These are phyloP conservation scores for Cordyceps pruinosa DNA, from an alignment of 2,329 filamentous ascomycete species.

Conservation along the genomic window DNA sequence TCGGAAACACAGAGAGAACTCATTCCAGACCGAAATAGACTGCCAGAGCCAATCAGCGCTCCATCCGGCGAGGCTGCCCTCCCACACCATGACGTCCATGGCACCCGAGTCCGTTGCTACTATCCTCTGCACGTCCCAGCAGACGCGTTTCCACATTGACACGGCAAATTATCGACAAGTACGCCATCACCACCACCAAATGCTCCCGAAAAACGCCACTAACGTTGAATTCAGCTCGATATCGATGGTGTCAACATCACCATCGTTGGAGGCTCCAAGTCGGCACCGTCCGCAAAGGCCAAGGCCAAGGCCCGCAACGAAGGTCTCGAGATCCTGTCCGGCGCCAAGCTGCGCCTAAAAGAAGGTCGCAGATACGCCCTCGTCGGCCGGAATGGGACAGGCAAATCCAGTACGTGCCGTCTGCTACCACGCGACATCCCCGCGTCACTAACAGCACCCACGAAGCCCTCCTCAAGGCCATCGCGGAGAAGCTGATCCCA, in stretches of 20 bases:
- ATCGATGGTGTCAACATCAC: constrained; percentile 68
- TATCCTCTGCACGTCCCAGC: constrained; percentile 58
- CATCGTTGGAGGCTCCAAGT: constrained; percentile 33
- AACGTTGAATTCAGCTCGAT: constrained; percentile 48
- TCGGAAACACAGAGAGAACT: not conserved
- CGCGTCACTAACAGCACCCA: not conserved
- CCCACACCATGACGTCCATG: constrained; percentile 38
- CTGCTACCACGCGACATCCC: not conserved
- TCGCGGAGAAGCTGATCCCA: constrained; percentile 72
- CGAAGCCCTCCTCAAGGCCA: constrained; percentile 62
- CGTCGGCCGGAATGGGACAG: constrained; percentile 72
- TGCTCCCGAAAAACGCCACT: not conserved
- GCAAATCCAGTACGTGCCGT: constrained; percentile 62
- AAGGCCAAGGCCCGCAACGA: constrained; percentile 46
- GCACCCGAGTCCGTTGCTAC: constrained; percentile 43
- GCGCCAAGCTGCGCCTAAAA: constrained; percentile 65
- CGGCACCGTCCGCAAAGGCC: constrained; percentile 23
- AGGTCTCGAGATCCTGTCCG: constrained; percentile 60
- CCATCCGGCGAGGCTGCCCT: not conserved
- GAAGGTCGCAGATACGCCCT: constrained; percentile 69
- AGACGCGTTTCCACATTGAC: constrained; percentile 58
- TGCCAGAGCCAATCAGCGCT: not conserved
- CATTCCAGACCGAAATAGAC: not conserved
- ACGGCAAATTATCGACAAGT: constrained; percentile 52
- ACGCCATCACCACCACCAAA: not conserved